Evolutionary conservation across 2,329 filamentous ascomycete genomes (phyloP).

Genomic region (Aspergillus sp.): DNA sequence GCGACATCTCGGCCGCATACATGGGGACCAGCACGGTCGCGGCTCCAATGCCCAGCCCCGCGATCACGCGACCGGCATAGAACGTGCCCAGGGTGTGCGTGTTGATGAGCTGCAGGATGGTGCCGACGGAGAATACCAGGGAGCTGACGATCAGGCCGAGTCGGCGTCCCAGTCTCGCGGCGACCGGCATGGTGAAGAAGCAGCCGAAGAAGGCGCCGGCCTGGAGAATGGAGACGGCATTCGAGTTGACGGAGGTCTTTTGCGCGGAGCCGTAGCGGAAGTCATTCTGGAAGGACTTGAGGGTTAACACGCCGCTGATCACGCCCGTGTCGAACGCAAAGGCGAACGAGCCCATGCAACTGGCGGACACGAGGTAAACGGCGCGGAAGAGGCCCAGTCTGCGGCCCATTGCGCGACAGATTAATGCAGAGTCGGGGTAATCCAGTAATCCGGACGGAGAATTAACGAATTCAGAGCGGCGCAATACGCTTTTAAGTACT

Average conservation of each 20-base stretch:
- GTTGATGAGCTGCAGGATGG: conserved; percentile 41
- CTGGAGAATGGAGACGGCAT: conserved; percentile 43
- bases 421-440: not conserved
- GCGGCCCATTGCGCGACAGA: conserved; percentile 25
- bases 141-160: conserved; percentile 38
- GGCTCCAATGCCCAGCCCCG: conserved; percentile 40
- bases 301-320: conserved; percentile 38
- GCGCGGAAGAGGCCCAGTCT: conserved; percentile 29
- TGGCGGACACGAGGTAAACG: conserved; percentile 28
- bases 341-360: conserved; percentile 33
- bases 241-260: conserved; percentile 38
- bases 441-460: not conserved
- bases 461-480: too few species aligned
- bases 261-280: conserved; percentile 29
- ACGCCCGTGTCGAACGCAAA: conserved; percentile 35
- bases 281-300: conserved; percentile 36
- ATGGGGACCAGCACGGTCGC: conserved; percentile 36
- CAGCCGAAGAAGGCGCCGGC: conserved; percentile 46
- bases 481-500: too few species aligned
- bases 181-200: conserved; percentile 41
- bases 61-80: conserved; percentile 40
- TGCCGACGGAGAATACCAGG: conserved; percentile 29
- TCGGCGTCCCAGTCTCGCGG: conserved; percentile 38
- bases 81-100: conserved; percentile 37
- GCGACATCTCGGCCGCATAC: conserved; percentile 36